These are phyloP conservation scores for Amoebophrya sp. DNA, from an alignment of 169 alveolate species.

Conservation along the genomic window DNA sequence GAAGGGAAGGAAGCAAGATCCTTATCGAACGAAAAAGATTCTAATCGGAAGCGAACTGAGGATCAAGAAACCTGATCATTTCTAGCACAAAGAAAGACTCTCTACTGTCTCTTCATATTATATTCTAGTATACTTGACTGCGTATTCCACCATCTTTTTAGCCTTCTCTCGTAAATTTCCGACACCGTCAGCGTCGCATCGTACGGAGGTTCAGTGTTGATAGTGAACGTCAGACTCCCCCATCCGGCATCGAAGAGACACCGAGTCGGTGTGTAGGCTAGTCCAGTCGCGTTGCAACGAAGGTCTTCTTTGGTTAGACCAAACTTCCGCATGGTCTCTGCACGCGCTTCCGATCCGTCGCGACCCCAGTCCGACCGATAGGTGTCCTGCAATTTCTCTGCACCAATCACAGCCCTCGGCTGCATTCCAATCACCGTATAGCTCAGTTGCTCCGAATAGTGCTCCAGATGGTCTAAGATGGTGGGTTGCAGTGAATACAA, in stretches of 20 bases:
- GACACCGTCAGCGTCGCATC: constrained; percentile 16
- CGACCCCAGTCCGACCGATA: neutral
- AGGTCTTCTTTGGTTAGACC: neutral
- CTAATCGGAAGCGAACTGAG: too few species aligned
- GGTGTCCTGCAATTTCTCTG: constrained; percentile 5
- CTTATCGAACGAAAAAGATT: too few species aligned
- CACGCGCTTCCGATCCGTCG: neutral
- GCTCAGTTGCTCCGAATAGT: neutral
- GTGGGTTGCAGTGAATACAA: neutral
- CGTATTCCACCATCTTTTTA: too few species aligned
- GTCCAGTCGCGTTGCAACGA: neutral
- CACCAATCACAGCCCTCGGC: neutral
- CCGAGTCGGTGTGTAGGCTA: neutral
- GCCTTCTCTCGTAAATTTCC: neutral
- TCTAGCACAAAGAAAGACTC: too few species aligned
- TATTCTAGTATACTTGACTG: too few species aligned
- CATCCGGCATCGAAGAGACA: constrained; percentile 22
- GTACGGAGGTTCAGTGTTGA: neutral
- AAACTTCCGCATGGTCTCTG: neutral
- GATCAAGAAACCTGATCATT: too few species aligned
- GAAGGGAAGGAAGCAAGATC: too few species aligned
- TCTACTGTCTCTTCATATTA: too few species aligned
- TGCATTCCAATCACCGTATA: neutral
- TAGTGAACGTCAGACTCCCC: neutral
- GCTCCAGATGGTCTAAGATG: neutral